Conservation (phyloP, 768 basidiomycete species). For the Cubamyces sp. region DNA sequence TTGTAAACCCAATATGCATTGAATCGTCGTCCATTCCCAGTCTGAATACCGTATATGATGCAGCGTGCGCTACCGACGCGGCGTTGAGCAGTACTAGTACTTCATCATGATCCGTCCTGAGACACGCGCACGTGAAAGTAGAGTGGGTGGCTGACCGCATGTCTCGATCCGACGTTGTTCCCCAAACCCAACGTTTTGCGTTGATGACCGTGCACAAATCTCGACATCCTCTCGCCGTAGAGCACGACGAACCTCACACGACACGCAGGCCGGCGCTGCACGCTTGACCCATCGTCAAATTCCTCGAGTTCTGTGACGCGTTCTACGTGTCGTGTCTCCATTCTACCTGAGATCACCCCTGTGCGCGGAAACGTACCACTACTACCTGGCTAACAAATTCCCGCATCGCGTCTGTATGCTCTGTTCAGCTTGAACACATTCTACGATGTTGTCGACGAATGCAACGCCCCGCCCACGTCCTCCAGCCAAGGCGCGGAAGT, state of each 20-base stretch:
- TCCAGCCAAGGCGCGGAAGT: conserved; percentile 66
- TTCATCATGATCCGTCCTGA: too few species aligned
- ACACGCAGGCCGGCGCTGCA: background rate
- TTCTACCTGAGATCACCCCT: background rate
- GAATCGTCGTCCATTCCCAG: too few species aligned
- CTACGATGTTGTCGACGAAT: conserved; percentile 40
- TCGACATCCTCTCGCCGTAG: background rate
- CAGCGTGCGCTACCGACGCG: too few species aligned
- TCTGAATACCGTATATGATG: too few species aligned
- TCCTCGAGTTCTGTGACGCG: background rate
- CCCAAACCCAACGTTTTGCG: background rate
- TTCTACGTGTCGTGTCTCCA: conserved; percentile 3
- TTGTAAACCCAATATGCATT: too few species aligned
- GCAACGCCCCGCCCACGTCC: conserved; percentile 62
- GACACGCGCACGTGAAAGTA: background rate
- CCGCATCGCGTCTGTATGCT: conserved; percentile 1
- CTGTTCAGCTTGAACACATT: too few species aligned
- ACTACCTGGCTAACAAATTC: background rate
- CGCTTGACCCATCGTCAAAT: background rate
- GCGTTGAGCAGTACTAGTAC: too few species aligned
- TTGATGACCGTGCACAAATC: background rate
- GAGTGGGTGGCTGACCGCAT: background rate
- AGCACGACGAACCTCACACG: background rate
- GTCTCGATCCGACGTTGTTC: background rate
- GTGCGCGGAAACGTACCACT: background rate